Evolutionary conservation across 805 yeast species (phyloP).

Genomic region (Ogataea kodamae): DNA sequence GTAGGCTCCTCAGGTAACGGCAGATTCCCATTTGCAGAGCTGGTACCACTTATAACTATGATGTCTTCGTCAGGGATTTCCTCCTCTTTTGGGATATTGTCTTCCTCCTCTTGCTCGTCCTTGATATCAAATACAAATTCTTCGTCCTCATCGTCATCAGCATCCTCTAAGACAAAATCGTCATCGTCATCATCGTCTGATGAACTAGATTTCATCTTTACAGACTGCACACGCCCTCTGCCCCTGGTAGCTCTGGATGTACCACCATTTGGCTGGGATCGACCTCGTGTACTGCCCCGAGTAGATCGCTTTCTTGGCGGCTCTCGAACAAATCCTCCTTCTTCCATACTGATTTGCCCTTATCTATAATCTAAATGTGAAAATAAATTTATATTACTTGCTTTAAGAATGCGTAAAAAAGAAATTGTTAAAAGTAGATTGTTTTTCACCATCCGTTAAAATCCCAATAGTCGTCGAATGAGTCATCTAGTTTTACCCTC

Average conservation of each 20-base stretch:
- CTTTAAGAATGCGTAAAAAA: slow-evolving; percentile 8
- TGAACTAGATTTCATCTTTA: slow-evolving; percentile 7
- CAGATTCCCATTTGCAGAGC: slow-evolving; percentile 10
- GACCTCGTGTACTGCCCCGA: slow-evolving; percentile 21
- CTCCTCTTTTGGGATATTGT: slow-evolving; percentile 23
- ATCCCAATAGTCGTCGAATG: slow-evolving; percentile 20
- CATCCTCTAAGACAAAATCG: slow-evolving; percentile 17
- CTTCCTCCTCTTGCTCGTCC: slow-evolving; percentile 13
- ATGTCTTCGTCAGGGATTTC: slow-evolving; percentile 21
- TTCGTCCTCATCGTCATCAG: slow-evolving; percentile 22
- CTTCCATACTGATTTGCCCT: slow-evolving; percentile 13
- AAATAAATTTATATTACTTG: slow-evolving; percentile 2
- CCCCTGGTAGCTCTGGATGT: slow-evolving; percentile 26
- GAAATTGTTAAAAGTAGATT: slow-evolving; percentile 2
- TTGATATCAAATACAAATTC: slow-evolving; percentile 28
- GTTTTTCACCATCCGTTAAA: slow-evolving; percentile 32
- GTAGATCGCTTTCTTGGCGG: neutral
- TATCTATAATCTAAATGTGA: slow-evolving; percentile 3
- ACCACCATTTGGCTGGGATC: too few species aligned
- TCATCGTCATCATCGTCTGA: slow-evolving; percentile 11
- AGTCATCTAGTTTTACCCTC: slow-evolving; percentile 18
- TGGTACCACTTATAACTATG: slow-evolving; percentile 22
- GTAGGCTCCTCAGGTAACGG: too few species aligned
- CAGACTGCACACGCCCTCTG: slow-evolving; percentile 17
- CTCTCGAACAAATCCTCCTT: slow-evolving; percentile 43